Base-by-base conservation (phyloP, 1,139 yeast genomes). In the Saccharomyces hybrid region DNA sequence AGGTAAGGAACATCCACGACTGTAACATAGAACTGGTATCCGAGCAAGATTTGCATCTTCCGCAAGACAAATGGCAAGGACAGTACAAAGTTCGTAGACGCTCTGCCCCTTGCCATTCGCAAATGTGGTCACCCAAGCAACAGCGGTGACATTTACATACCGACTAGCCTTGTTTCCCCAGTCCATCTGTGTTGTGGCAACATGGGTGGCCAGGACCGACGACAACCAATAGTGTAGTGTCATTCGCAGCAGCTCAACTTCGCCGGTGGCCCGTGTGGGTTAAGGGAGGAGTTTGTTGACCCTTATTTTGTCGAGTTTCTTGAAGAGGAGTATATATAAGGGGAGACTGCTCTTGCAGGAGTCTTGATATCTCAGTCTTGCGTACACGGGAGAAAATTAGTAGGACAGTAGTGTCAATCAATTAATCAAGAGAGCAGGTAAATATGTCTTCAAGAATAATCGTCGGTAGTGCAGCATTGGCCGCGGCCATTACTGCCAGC, bases 21-120 rank as follows among this genome's bases (percentile, higher is more conserved):
- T n/a, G 38, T n/a, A 32, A n/a, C 14, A n/a, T 32, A n/a, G 14
- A 32, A 32, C 38, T 32, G 38, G 38, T 13, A 32, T 32, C 38
- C 38, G n/a, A 13, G 38, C 14, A 32, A n/a, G 19, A 32, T 13
- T 13, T 32, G 14, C 38, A 32, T 13, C 38, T n/a, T 32, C 38
- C 14, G 14, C 38, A 32, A 32, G 14, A 32, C 14, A 1, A 13
- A 13, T 41, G 54, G 48, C 16, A 57, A 25, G 5, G 57, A 46
- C 13, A 56, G 38, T 25, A 56, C 29, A n/a, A n/a, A 48, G 53
- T 11, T 34, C 23, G 27, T 1, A 13, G 38, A 32, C n/a, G 38
- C 19, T n/a, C 38, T 13, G 38, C 38, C 38, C 38, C 38, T 32
- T 32, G 38, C 14, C 38, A 32, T 32, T n/a, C 8, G 11, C 14